A percentile compares a stretch with the other conserved stretches of the same genome.
phyloP scores from a whole-genome alignment of 78 protist species.

The Dictyostelium intermedium region DNA sequence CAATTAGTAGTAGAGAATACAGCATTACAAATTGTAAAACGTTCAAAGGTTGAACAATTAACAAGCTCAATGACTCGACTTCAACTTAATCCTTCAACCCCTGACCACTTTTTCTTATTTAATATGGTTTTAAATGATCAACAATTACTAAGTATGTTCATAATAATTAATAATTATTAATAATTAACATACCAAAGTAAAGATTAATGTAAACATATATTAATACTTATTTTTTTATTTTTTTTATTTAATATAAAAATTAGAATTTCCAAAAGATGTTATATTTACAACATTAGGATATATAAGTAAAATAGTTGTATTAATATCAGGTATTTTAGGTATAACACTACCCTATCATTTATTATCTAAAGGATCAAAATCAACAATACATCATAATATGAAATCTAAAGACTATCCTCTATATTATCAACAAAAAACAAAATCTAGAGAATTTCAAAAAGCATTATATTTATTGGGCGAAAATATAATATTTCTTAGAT shows the following conservation, averaged over 20 bases:
- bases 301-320: background rate
- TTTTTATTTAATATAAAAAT: too few species aligned
- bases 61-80: background rate
- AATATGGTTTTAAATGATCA: constrained; percentile 39
- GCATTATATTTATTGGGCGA: constrained; percentile 51
- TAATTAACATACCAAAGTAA: too few species aligned
- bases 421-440: constrained; percentile 8
- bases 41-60: background rate
- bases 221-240: background rate
- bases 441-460: constrained; percentile 34
- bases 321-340: constrained; percentile 10
- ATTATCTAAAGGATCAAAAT: constrained; percentile 25
- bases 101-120: constrained; percentile 1
- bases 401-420: constrained; percentile 6
- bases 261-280: constrained; percentile 58
- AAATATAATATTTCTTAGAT: constrained; percentile 28
- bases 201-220: background rate
- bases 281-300: constrained; percentile 36
- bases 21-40: background rate
- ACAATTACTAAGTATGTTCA: constrained; percentile 31
- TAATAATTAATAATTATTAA: background rate
- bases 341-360: constrained; percentile 18
- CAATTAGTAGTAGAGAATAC: background rate
- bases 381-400: constrained; percentile 17
- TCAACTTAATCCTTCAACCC: background rate